Percentiles rank a stretch among this genome's conserved stretches.
These are phyloP conservation scores for Hemileccinum impolitum DNA, from an alignment of 768 basidiomycete species.

Conservation along the genomic window DNA sequence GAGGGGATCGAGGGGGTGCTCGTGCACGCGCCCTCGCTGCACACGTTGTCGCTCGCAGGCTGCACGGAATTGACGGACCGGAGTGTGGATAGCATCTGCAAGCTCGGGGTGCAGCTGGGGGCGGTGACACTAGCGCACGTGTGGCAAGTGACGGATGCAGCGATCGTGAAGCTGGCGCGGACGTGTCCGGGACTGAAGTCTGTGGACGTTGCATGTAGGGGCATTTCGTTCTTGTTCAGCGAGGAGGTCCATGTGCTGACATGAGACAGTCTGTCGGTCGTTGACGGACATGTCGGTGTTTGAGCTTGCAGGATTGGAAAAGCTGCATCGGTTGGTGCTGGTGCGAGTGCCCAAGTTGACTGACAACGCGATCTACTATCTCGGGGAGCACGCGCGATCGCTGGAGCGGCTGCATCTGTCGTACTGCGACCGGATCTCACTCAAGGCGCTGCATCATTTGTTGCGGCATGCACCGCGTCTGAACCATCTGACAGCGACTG, in stretches of 20 bases:
- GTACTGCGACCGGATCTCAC: constrained; percentile 78
- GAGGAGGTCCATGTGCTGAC: constrained; percentile 12
- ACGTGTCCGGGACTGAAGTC: constrained; percentile 72
- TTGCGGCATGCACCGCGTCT: constrained; percentile 57
- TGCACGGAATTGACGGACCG: constrained; percentile 74
- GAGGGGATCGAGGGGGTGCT: constrained; percentile 73
- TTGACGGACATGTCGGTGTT: constrained; percentile 84
- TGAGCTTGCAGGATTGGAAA: constrained; percentile 68
- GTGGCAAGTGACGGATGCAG: constrained; percentile 73
- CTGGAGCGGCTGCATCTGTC: constrained; percentile 84
- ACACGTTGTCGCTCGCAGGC: constrained; percentile 73
- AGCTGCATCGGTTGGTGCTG: constrained; percentile 73
- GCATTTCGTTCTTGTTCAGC: constrained; percentile 11
- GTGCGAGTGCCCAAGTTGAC: constrained; percentile 81
- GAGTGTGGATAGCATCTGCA: constrained; percentile 62
- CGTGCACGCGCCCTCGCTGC: constrained; percentile 69
- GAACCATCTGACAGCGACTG: constrained; percentile 76
- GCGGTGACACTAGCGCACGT: constrained; percentile 80
- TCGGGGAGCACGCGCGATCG: constrained; percentile 65
- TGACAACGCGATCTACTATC: constrained; percentile 74
- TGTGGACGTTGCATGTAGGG: constrained; percentile 84
- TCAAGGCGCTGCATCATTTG: constrained; percentile 71
- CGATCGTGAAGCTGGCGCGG: constrained; percentile 63
- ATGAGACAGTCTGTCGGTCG: constrained; percentile 64
- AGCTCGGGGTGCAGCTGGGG: constrained; percentile 73